Conservation (phyloP, 495 filamentous ascomycete species). For the Penicillium pulvis region DNA sequence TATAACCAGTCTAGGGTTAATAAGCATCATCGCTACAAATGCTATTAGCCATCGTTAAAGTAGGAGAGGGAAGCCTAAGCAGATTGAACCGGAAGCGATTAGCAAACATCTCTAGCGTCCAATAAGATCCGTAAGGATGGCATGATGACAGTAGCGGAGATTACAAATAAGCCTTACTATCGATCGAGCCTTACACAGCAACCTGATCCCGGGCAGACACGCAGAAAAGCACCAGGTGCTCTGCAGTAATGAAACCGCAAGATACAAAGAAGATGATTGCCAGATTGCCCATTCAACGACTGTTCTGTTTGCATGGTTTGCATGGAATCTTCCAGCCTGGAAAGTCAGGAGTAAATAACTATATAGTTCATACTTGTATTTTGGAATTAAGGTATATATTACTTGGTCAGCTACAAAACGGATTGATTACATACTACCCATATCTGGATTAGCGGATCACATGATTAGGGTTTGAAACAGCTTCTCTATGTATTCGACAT, state of each 20-base stretch:
- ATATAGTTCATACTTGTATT: constrained; percentile 5
- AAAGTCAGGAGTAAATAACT: constrained; percentile 6
- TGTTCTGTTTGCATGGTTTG: constrained; percentile 10
- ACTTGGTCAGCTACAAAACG: no score
- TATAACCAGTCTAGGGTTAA: no score
- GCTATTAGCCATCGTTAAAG: constrained; percentile 6
- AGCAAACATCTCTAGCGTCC: constrained; percentile 7
- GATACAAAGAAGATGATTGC: constrained; percentile 3
- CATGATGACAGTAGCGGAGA: constrained; percentile 8
- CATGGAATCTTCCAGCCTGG: constrained; percentile 6
- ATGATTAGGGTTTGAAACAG: no score
- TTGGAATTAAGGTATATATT: no score
- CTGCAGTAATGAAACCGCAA: constrained; percentile 5
- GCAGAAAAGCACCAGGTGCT: constrained; percentile 3
- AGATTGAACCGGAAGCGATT: constrained; percentile 10
- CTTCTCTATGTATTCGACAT: no score
- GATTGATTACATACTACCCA: no score
- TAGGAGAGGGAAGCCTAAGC: constrained; percentile 1
- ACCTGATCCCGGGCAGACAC: not conserved
- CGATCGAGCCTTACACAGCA: constrained; percentile 1
- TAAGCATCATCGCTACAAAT: not conserved
- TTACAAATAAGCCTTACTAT: constrained; percentile 8
- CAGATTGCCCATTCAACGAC: no score
- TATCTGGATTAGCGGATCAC: no score
- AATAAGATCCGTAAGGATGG: constrained; percentile 4